phyloP scores from a whole-genome alignment of 148 eudicot species.

The Vaccinium vitisidaea region DNA sequence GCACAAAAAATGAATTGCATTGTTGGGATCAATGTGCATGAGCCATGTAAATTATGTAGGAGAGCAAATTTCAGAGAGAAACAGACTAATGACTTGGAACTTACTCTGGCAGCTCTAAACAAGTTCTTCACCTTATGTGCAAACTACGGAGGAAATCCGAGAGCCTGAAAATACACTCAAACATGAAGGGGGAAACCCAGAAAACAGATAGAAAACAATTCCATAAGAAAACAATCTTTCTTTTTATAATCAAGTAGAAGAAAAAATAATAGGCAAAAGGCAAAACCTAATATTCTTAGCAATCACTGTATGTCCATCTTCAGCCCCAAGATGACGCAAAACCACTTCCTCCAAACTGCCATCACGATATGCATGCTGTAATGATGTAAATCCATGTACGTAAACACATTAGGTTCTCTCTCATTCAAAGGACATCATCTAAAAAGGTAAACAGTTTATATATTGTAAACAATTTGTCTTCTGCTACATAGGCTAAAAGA shows the following conservation, averaged over 20 bases:
- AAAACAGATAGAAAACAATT: neutral
- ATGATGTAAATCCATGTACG: neutral
- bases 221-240: neutral
- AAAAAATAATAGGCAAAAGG: neutral
- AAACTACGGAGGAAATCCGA: slow-evolving; percentile 56
- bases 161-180: slow-evolving; percentile 35
- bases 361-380: slow-evolving; percentile 83
- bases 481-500: neutral
- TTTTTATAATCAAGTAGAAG: too few species aligned
- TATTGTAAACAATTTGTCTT: neutral
- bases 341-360: slow-evolving; percentile 76
- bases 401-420: slow-evolving; percentile 1
- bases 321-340: slow-evolving; percentile 76
- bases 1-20: neutral
- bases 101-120: slow-evolving; percentile 33
- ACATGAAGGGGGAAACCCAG: neutral
- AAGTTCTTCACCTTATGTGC: slow-evolving; percentile 44
- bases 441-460: neutral
- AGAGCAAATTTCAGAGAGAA: neutral
- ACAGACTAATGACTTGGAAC: slow-evolving; percentile 16
- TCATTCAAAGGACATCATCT: neutral
- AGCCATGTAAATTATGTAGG: neutral
- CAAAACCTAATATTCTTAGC: slow-evolving; percentile 63
- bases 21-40: neutral
- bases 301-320: slow-evolving; percentile 71